These are phyloP conservation scores for Medicago truncatula DNA, from an alignment of 306 rosid genomes.

Conservation along the genomic window MtrunA17r5.0-ANR NC_053046.1:2129001-2129500, in stretches of 20 bases:
- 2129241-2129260: conserved; percentile 82
- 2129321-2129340: conserved; percentile 83
- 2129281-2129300: conserved; percentile 64
- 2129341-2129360: conserved; percentile 69
- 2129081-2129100: conserved; percentile 89
- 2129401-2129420: conserved; percentile 96
- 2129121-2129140: conserved; percentile 81
- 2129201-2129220: conserved; percentile 48
- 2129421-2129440: conserved; percentile 79
- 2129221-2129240: conserved; percentile 69
- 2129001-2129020: conserved; percentile 72
- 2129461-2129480: conserved; percentile 74
- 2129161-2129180: conserved; percentile 78
- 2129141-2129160: conserved; percentile 79
- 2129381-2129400: conserved; percentile 87
- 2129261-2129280: conserved; percentile 74
- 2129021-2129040: conserved; percentile 67
- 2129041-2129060: conserved; percentile 77
- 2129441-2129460: conserved; percentile 68
- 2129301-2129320: conserved; percentile 91
- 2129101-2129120: conserved; percentile 85
- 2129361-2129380: conserved; percentile 77
- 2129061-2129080: conserved; percentile 77
- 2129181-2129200: conserved; percentile 66
- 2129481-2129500: conserved; percentile 80